Conservation (phyloP, 257 asterid species). For the Solanum stenotomum region DNA sequence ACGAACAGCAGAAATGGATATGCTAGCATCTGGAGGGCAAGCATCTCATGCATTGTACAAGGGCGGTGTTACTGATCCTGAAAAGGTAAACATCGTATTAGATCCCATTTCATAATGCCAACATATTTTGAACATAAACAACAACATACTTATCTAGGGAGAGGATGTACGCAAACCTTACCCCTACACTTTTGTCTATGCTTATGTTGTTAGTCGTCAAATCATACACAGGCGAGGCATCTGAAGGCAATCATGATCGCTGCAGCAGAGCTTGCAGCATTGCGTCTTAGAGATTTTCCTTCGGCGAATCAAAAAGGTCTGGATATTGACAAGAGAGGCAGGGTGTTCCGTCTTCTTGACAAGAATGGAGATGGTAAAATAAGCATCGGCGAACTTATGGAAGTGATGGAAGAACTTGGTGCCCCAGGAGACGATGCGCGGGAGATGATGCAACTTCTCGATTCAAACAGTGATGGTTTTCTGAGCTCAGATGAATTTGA, state of each 20-base stretch:
- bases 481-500: conserved; percentile 86
- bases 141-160: neutral
- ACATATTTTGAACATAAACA: neutral
- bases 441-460: conserved; percentile 92
- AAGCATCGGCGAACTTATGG: conserved; percentile 93
- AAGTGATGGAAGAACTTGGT: conserved; percentile 93
- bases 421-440: conserved; percentile 91
- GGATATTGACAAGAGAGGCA: conserved; percentile 44
- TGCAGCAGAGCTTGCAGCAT: conserved; percentile 88
- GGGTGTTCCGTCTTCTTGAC: conserved; percentile 73
- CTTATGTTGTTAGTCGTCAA: neutral
- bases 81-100: conserved; percentile 44
- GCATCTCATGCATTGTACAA: conserved; percentile 91
- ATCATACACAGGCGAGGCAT: conserved; percentile 63
- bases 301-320: conserved; percentile 36
- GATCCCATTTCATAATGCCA: neutral
- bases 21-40: conserved; percentile 79
- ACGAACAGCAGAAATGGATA: conserved; percentile 83
- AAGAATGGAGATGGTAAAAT: conserved; percentile 94
- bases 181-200: neutral
- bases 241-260: conserved; percentile 96
- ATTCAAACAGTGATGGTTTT: conserved; percentile 84
- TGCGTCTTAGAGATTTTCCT: conserved; percentile 77
- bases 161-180: neutral
- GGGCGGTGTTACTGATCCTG: conserved; percentile 84